Evolutionary conservation across 2,329 filamentous ascomycete genomes (phyloP).

Genomic region (Gliomastix tumulicola): DNA sequence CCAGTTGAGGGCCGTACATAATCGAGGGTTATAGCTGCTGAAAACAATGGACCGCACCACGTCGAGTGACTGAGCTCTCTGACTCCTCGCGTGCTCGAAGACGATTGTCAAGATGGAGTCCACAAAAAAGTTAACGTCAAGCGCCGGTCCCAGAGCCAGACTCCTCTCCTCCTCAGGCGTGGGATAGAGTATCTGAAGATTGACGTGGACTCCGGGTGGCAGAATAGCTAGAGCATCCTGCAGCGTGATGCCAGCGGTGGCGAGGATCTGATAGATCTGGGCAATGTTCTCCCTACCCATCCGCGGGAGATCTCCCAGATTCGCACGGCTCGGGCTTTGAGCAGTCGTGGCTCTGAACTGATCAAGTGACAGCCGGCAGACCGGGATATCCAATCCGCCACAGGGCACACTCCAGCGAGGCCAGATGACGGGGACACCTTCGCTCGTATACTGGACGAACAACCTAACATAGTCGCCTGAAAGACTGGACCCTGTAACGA

Average conservation of each 20-base stretch:
- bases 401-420: constrained; percentile 75
- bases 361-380: constrained; percentile 69
- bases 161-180: constrained; percentile 64
- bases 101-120: constrained; percentile 79
- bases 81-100: constrained; percentile 79
- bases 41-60: constrained; percentile 85
- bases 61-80: constrained; percentile 56
- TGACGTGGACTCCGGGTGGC: constrained; percentile 75
- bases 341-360: constrained; percentile 57
- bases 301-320: constrained; percentile 32
- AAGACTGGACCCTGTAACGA: constrained; percentile 91
- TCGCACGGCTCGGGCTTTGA: constrained; percentile 29
- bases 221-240: constrained; percentile 69
- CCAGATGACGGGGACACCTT: constrained; percentile 81
- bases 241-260: constrained; percentile 71
- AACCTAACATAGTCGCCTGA: constrained; percentile 92
- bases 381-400: constrained; percentile 70
- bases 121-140: constrained; percentile 80
- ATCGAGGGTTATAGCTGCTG: constrained; percentile 81
- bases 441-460: constrained; percentile 85
- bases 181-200: constrained; percentile 88
- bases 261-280: constrained; percentile 64
- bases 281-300: constrained; percentile 50
- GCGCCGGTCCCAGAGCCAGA: constrained; percentile 63
- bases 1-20: constrained; percentile 96